phyloP scores from a whole-genome alignment of 2,329 filamentous ascomycete species.

The Xylaria sp. region DNA sequence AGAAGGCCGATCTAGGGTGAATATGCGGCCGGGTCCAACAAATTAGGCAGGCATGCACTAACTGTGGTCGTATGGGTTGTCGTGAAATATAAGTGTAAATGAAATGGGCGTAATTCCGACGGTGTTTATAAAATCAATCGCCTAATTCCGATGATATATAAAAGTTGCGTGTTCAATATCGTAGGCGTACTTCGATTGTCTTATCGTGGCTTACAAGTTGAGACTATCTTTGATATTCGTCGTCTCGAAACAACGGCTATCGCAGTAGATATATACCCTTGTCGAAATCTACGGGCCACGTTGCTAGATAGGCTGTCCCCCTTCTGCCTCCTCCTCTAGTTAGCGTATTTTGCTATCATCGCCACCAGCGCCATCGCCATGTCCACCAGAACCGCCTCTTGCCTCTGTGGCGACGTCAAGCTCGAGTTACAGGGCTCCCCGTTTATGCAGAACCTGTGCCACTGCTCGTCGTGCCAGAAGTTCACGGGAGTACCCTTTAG shows the following conservation, averaged over 20 bases:
- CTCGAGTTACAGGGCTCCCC: conserved; percentile 39
- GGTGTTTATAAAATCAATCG: neutral
- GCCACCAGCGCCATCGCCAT: conserved; percentile 18
- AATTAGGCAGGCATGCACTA: neutral
- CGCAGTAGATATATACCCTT: neutral
- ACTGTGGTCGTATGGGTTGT: neutral
- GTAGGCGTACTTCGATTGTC: neutral
- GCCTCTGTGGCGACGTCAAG: conserved; percentile 45
- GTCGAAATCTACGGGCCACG: neutral
- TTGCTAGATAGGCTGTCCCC: neutral
- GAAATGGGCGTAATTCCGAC: too few species aligned
- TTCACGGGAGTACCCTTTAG: conserved; percentile 34
- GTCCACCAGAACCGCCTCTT: conserved; percentile 42
- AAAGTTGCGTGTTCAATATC: neutral
- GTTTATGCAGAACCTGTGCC: conserved; percentile 41
- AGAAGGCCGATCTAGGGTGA: neutral
- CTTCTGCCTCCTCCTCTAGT: neutral
- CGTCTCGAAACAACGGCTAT: neutral
- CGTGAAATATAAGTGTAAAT: too few species aligned
- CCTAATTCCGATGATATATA: neutral
- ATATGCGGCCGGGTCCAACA: conserved; percentile 12
- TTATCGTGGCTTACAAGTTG: too few species aligned
- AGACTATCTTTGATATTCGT: neutral
- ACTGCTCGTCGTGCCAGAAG: conserved; percentile 47
- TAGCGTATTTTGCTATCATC: neutral